Percentiles rank a stretch among this genome's conserved stretches.
Evolutionary conservation across 495 filamentous ascomycete species (phyloP).

Genomic region (Neurospora sp.): DNA sequence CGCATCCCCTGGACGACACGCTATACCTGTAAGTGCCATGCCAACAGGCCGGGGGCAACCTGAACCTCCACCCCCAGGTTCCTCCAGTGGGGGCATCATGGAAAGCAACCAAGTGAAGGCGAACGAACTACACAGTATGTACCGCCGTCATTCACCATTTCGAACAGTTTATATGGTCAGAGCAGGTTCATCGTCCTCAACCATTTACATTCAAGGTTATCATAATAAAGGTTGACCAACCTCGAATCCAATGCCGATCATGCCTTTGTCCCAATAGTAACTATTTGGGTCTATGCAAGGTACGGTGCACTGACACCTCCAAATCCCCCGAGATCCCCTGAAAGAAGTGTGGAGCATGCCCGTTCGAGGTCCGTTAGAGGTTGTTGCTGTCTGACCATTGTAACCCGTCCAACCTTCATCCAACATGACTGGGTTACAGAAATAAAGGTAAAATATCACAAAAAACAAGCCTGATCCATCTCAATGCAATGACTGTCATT

Average conservation of each 20-base stretch:
- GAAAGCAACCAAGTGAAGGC: neutral
- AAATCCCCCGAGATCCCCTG: neutral
- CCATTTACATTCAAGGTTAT: neutral
- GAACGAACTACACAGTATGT: neutral
- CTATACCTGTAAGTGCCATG: neutral
- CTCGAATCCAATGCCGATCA: neutral
- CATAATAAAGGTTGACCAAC: neutral
- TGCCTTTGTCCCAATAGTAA: neutral
- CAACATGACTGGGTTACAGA: neutral
- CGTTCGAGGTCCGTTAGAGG: neutral
- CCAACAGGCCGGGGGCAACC: neutral
- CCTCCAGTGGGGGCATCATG: neutral
- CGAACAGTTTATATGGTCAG: neutral
- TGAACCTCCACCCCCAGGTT: neutral
- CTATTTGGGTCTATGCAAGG: neutral
- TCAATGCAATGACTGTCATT: neutral
- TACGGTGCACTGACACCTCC: neutral
- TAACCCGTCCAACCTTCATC: neutral
- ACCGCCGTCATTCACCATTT: neutral
- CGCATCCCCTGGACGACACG: neutral
- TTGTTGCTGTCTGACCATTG: neutral
- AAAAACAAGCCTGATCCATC: neutral
- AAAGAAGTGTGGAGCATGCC: neutral
- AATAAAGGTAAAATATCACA: neutral
- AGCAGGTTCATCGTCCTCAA: neutral